Evolutionary conservation across 768 basidiomycete species (phyloP).

Genomic region (Leucosporidium scottii): DNA sequence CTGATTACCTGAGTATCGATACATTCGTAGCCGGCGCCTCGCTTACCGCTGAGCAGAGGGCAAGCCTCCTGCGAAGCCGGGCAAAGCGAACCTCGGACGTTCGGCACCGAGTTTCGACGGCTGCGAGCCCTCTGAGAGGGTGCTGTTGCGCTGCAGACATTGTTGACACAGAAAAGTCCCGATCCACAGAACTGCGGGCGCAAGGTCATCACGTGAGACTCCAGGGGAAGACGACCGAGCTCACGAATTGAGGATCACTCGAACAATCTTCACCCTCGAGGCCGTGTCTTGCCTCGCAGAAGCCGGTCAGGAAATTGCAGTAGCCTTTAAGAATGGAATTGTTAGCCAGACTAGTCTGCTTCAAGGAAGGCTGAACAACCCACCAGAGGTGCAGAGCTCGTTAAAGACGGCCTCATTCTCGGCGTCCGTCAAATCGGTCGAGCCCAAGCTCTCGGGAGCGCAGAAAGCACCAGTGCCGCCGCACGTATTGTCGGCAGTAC

Average conservation of each 20-base stretch:
- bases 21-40: slow-evolving; percentile 22
- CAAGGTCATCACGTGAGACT: not conserved
- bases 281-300: slow-evolving; percentile 1
- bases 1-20: slow-evolving; percentile 12
- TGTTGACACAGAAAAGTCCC: not conserved
- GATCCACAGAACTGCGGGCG: not conserved
- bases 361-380: no score
- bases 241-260: slow-evolving; percentile 1
- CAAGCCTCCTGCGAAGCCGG: slow-evolving; percentile 16
- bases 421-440: not conserved
- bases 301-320: slow-evolving; percentile 10
- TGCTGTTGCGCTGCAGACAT: not conserved
- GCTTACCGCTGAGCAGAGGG: not conserved
- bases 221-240: no score
- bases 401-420: not conserved
- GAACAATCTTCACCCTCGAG: slow-evolving; percentile 8
- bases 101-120: not conserved
- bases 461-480: slow-evolving; percentile 18
- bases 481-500: not conserved
- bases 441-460: slow-evolving; percentile 2
- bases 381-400: not conserved
- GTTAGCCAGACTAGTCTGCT: no score
- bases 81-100: slow-evolving; percentile 3
- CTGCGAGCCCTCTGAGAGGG: slow-evolving; percentile 5
- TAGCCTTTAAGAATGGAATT: not conserved